These are phyloP conservation scores for Entomortierella parvispora DNA, from an alignment of 192 early-diverging fungal species.

Conservation along the genomic window DNA sequence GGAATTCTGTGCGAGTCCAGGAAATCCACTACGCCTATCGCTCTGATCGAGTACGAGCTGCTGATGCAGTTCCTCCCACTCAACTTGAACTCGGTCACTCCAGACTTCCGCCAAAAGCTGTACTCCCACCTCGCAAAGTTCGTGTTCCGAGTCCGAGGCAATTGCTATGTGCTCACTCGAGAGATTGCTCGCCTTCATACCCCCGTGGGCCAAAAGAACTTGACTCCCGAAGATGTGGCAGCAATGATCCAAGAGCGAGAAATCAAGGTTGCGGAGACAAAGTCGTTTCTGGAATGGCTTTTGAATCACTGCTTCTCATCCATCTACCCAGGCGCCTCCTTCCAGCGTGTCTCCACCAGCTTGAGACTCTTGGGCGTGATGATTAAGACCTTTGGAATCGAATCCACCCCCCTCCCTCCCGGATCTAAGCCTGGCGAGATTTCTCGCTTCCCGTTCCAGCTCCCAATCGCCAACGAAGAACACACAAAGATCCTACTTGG, in stretches of 20 bases:
- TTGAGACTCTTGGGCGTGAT: slow-evolving; percentile 63
- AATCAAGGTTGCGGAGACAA: slow-evolving; percentile 56
- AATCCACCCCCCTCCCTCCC: slow-evolving; percentile 56
- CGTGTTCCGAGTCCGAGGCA: slow-evolving; percentile 68
- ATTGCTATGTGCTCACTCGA: slow-evolving; percentile 53
- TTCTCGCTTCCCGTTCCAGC: slow-evolving; percentile 64
- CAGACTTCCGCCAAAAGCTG: slow-evolving; percentile 87
- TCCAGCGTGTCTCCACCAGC: slow-evolving; percentile 71
- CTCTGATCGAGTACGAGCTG: slow-evolving; percentile 68
- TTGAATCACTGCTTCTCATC: slow-evolving; percentile 64
- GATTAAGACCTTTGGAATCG: slow-evolving; percentile 64
- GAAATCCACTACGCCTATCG: slow-evolving; percentile 71
- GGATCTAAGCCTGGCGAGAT: slow-evolving; percentile 52
- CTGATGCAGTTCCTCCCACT: slow-evolving; percentile 74
- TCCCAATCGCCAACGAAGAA: slow-evolving; percentile 56
- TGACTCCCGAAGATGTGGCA: slow-evolving; percentile 12
- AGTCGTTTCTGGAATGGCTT: slow-evolving; percentile 70
- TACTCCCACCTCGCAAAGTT: slow-evolving; percentile 68
- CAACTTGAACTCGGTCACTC: slow-evolving; percentile 76
- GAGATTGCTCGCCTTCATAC: slow-evolving; percentile 40
- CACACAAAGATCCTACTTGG: slow-evolving; percentile 68
- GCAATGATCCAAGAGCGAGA: slow-evolving; percentile 30
- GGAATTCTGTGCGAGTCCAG: slow-evolving; percentile 85
- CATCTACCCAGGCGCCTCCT: slow-evolving; percentile 81
- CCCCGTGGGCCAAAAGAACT: slow-evolving; percentile 20